Evolutionary conservation across 2,329 filamentous ascomycete genomes (phyloP).

Genomic region (Madurella fahalii): DNA sequence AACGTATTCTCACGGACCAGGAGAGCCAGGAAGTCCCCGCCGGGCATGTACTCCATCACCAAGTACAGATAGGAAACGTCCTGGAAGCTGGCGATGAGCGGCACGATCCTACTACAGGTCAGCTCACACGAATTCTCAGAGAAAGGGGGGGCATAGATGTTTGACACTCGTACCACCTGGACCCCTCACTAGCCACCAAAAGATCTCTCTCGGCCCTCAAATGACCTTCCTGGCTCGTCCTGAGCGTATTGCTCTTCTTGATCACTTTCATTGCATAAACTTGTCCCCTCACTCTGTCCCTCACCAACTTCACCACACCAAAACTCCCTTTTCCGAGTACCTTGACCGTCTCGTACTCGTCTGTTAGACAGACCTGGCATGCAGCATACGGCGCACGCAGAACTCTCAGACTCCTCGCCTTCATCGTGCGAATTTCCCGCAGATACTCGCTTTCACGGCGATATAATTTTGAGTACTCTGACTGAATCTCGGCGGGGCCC

Average conservation of each 20-base stretch:
- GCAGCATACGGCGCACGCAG: conserved; percentile 8
- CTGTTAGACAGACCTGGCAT: conserved; percentile 10
- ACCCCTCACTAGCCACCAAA: conserved; percentile 82
- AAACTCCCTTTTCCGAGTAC: conserved; percentile 92
- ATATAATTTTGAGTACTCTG: conserved; percentile 56
- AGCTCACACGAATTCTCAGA: conserved; percentile 13
- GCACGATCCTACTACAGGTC: conserved; percentile 62
- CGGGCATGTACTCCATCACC: conserved; percentile 98
- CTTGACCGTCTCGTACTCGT: conserved; percentile 76
- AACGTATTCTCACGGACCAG: conserved; percentile 82
- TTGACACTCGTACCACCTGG: conserved; percentile 57
- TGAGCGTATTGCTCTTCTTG: conserved; percentile 87
- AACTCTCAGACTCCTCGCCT: conserved; percentile 50
- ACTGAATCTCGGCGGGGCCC: conserved; percentile 51
- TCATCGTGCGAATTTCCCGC: conserved; percentile 67
- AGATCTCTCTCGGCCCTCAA: conserved; percentile 89
- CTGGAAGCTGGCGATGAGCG: conserved; percentile 83
- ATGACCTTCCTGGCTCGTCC: conserved; percentile 87
- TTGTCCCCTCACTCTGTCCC: conserved; percentile 56
- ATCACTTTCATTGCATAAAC: conserved; percentile 98
- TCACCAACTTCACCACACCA: conserved; percentile 82
- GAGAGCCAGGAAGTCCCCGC: conserved; percentile 86
- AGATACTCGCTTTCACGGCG: conserved; percentile 69
- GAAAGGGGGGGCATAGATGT: background rate
- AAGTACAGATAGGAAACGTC: conserved; percentile 81